Conservation (phyloP, 2,329 filamentous ascomycete species). For the Berkeleyomyces basicola region DNA sequence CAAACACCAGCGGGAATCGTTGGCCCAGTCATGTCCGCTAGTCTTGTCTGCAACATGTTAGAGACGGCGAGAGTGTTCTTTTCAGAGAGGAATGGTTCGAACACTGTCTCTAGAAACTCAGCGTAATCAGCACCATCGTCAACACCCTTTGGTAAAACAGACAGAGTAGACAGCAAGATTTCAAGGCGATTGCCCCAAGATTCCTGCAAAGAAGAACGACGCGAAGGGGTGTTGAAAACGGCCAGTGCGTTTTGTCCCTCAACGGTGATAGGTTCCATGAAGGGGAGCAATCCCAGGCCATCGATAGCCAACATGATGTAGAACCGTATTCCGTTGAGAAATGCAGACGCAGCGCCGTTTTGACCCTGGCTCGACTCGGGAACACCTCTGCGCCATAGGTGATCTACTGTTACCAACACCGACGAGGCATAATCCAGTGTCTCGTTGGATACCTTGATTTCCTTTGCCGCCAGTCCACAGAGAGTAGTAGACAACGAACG, state of each 20-base stretch:
- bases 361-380: conserved; percentile 32
- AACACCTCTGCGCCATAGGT: conserved; percentile 28
- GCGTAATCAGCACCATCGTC: conserved; percentile 30
- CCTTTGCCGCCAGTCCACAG: conserved; percentile 34
- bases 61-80: conserved; percentile 21
- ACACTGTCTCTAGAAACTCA: conserved; percentile 32
- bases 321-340: conserved; percentile 36
- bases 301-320: conserved; percentile 33
- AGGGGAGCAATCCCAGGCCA: conserved; percentile 40
- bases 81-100: conserved; percentile 42
- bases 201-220: neutral
- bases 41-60: neutral
- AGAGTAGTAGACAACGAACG: conserved; percentile 1
- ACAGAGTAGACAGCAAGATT: conserved; percentile 28
- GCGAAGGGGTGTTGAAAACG: conserved; percentile 38
- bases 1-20: conserved; percentile 1
- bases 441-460: conserved; percentile 76
- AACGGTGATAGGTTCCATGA: conserved; percentile 43
- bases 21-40: neutral
- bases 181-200: neutral
- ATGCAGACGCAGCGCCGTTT: conserved; percentile 26
- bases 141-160: conserved; percentile 30
- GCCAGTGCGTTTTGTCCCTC: conserved; percentile 26
- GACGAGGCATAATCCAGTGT: conserved; percentile 53
- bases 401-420: conserved; percentile 6